Evolutionary conservation across 306 rosid genomes (phyloP).

Genomic region (Gillenia trifoliata): DNA sequence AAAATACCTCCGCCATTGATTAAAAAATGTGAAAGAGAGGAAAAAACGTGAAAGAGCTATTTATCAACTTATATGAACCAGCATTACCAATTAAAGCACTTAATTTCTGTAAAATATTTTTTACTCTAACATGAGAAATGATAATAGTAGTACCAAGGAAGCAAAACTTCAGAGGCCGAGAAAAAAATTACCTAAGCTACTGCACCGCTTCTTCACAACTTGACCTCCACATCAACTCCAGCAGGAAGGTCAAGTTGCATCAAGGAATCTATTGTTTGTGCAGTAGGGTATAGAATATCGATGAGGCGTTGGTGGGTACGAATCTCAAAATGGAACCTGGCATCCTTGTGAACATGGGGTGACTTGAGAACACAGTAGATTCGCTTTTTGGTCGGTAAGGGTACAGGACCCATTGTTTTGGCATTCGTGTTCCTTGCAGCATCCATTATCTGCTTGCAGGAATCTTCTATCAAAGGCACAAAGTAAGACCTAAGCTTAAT

Average conservation of each 20-base stretch:
- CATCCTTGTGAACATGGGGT: slow-evolving; percentile 91
- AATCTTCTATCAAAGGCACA: slow-evolving; percentile 88
- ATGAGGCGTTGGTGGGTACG: slow-evolving; percentile 98
- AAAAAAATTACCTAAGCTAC: slow-evolving; percentile 26
- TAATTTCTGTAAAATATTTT: background rate
- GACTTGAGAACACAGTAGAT: slow-evolving; percentile 85
- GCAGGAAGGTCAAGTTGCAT: slow-evolving; percentile 98
- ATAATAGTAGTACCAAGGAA: background rate
- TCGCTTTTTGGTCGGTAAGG: slow-evolving; percentile 89
- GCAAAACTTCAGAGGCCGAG: background rate
- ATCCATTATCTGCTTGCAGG: slow-evolving; percentile 96
- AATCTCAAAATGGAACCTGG: slow-evolving; percentile 88
- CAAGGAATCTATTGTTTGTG: slow-evolving; percentile 91
- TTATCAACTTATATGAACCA: background rate
- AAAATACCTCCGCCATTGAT: background rate
- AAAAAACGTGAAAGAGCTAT: background rate
- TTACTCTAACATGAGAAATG: background rate
- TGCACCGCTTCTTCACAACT: slow-evolving; percentile 47
- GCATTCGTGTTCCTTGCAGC: slow-evolving; percentile 92
- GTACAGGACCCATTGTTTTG: slow-evolving; percentile 98
- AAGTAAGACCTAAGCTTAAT: slow-evolving; percentile 95
- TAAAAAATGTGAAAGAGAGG: background rate
- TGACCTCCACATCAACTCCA: slow-evolving; percentile 98
- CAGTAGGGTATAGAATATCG: slow-evolving; percentile 90
- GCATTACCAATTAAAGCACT: background rate